Percentiles rank a stretch among this genome's conserved stretches.
Evolutionary conservation across 225 moss, liverwort and hornwort genomes (phyloP).

Genomic region (Ulota crispa): DNA sequence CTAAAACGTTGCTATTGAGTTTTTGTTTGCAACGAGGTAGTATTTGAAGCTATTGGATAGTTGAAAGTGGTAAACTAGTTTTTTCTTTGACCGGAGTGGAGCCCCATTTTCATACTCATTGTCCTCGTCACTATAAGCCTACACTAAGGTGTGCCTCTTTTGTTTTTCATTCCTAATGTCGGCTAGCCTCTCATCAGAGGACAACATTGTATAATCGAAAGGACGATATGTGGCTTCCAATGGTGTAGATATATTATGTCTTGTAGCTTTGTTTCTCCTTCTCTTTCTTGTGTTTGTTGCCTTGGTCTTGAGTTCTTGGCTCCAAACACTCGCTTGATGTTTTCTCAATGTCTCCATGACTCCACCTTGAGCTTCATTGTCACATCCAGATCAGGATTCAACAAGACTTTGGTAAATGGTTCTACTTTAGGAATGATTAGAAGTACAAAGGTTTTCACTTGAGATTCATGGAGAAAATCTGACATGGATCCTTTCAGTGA

Average conservation of each 20-base stretch:
- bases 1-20: not conserved
- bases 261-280: not conserved
- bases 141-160: not conserved
- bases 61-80: constrained; percentile 4
- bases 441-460: not conserved
- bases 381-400: not conserved
- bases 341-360: not conserved
- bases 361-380: not conserved
- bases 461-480: not conserved
- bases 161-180: not conserved
- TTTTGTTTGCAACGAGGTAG: not conserved
- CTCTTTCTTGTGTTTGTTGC: not conserved
- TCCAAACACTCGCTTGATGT: not conserved
- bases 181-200: not conserved
- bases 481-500: not conserved
- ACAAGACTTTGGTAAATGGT: not conserved
- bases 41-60: not conserved
- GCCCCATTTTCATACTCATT: not conserved
- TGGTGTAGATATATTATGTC: not conserved
- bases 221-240: not conserved
- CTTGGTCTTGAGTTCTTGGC: not conserved
- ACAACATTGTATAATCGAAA: not conserved
- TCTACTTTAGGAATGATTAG: not conserved
- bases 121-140: constrained; percentile 7
- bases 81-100: constrained; percentile 11